phyloP scores from a whole-genome alignment of 768 basidiomycete genomes.

The Lactifluus hygrophoroides region DNA sequence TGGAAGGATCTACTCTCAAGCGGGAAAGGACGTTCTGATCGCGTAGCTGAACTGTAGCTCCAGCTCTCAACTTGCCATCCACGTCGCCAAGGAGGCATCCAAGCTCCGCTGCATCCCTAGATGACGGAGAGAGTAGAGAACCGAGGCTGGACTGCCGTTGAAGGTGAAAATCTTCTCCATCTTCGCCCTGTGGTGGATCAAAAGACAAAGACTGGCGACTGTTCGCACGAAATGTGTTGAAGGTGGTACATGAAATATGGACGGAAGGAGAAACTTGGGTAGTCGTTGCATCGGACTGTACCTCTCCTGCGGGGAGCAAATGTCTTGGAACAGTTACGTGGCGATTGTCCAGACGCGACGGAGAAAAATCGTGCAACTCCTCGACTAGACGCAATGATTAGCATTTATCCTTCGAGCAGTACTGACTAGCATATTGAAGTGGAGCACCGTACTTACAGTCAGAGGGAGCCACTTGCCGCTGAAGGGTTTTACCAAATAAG shows the following conservation, averaged over 20 bases:
- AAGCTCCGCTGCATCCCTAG: conserved; percentile 47
- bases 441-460: background rate
- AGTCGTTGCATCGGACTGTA: background rate
- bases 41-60: conserved; percentile 38
- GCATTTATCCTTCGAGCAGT: background rate
- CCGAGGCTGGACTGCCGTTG: conserved; percentile 43
- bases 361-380: too few species aligned
- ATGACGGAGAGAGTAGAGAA: conserved; percentile 40
- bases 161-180: background rate
- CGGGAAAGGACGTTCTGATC: conserved; percentile 7
- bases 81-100: conserved; percentile 56
- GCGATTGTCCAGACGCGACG: background rate
- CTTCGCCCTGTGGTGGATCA: background rate
- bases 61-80: conserved; percentile 44
- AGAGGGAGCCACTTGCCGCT: background rate
- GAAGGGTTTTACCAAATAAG: background rate
- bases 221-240: conserved; percentile 5
- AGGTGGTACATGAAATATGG: background rate
- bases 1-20: background rate
- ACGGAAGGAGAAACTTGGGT: background rate
- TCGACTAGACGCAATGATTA: background rate
- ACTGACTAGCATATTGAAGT: background rate
- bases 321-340: background rate
- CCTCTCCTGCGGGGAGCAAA: background rate
- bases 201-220: background rate